Conservation (phyloP, 164 flowering plant genomes). For the Euptelea pleiosperma region DNA sequence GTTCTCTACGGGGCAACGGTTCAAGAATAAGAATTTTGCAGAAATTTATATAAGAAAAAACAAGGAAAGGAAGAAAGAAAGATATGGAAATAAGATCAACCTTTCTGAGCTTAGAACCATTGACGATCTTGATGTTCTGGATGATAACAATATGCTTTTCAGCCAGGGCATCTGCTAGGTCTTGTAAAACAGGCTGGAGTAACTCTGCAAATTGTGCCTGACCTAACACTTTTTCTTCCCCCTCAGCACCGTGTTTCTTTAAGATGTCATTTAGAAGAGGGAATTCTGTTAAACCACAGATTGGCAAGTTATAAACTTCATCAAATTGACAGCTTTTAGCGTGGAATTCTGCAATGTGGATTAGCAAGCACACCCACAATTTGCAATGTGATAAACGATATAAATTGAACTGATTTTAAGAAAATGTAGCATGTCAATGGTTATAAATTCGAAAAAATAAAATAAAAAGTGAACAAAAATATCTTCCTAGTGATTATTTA, state of each 20-base stretch:
- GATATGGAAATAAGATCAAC: slow-evolving; percentile 22
- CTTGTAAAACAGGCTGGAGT: slow-evolving; percentile 66
- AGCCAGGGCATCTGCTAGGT: slow-evolving; percentile 51
- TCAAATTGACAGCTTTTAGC: background rate
- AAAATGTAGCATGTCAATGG: no score
- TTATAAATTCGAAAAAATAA: no score
- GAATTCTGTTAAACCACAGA: slow-evolving; percentile 39
- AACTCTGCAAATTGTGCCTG: slow-evolving; percentile 74
- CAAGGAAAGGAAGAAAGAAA: background rate
- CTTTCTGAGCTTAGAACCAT: slow-evolving; percentile 66
- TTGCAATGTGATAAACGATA: no score
- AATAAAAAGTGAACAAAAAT: no score
- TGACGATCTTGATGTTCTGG: slow-evolving; percentile 45
- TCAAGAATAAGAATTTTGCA: background rate
- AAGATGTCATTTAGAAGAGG: slow-evolving; percentile 51
- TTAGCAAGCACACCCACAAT: no score
- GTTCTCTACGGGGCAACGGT: background rate
- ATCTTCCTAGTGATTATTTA: no score
- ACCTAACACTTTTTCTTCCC: slow-evolving; percentile 56
- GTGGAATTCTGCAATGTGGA: background rate
- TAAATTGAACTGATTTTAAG: no score
- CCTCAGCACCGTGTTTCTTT: slow-evolving; percentile 63
- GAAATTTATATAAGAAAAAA: background rate
- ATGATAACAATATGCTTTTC: slow-evolving; percentile 40
- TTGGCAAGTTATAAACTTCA: background rate